These are phyloP conservation scores for Beauveria sp. DNA, from an alignment of 2,329 filamentous ascomycete species.

Conservation along the genomic window DNA sequence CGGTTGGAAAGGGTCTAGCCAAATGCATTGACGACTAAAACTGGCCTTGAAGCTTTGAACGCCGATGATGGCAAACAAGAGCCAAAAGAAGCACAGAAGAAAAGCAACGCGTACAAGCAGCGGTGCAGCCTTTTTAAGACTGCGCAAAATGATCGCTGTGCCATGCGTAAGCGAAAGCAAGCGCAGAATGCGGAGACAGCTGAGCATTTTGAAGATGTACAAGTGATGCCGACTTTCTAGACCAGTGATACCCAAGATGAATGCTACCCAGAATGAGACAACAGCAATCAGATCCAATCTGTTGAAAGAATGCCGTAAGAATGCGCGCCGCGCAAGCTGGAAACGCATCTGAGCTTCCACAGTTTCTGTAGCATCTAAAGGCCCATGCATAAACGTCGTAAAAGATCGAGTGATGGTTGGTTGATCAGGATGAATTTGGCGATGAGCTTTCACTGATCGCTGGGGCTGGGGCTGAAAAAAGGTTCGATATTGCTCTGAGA, in stretches of 20 bases:
- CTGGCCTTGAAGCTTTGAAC: conserved; percentile 97
- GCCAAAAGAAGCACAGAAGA: conserved; percentile 93
- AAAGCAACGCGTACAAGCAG: conserved; percentile 89
- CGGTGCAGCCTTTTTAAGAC: conserved; percentile 95
- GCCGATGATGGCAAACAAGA: conserved; percentile 92
- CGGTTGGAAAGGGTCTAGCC: conserved; percentile 58
- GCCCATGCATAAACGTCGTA: conserved; percentile 67
- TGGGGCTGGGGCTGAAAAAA: conserved; percentile 84
- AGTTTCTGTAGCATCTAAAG: conserved; percentile 49
- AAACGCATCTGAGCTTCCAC: conserved; percentile 72
- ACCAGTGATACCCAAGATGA: conserved; percentile 62
- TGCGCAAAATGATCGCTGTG: conserved; percentile 88
- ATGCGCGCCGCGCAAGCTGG: conserved; percentile 83
- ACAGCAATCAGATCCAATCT: conserved; percentile 91
- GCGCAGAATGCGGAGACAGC: conserved; percentile 84
- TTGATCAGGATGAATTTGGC: conserved; percentile 40
- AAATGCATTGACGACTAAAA: conserved; percentile 68
- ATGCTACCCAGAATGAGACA: conserved; percentile 90
- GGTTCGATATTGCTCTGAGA: conserved; percentile 67
- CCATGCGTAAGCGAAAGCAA: conserved; percentile 89
- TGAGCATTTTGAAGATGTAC: conserved; percentile 93
- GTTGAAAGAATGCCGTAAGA: conserved; percentile 92
- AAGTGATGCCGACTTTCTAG: conserved; percentile 64
- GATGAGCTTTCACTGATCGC: conserved; percentile 52
- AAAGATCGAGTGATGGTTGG: conserved; percentile 69